These are phyloP conservation scores for Crithidia thermophila DNA, from an alignment of 208 protist species.

Conservation along the genomic window DNA sequence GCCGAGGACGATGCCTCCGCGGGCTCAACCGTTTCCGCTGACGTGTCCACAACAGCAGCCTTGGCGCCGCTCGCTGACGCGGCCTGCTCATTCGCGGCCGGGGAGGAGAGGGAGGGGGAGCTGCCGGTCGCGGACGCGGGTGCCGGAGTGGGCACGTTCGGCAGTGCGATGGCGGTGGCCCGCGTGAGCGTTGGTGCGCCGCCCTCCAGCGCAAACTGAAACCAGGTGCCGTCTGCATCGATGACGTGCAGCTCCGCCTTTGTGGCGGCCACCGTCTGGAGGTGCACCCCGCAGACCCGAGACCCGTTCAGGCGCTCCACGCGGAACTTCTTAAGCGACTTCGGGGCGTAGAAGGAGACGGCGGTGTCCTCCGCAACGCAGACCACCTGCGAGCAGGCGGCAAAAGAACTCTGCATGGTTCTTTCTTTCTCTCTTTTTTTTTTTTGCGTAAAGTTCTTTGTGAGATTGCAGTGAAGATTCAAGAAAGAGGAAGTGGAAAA, in stretches of 20 bases:
- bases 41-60: neutral
- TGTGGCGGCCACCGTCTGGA: conserved; percentile 14
- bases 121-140: neutral
- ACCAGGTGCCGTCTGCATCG: conserved; percentile 75
- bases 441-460: neutral
- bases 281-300: conserved; percentile 66
- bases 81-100: neutral
- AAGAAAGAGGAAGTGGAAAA: conserved; percentile 3
- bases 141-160: neutral
- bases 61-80: neutral
- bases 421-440: conserved; percentile 9
- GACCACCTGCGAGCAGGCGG: conserved; percentile 68
- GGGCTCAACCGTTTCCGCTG: neutral
- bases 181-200: conserved; percentile 19
- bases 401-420: conserved; percentile 57
- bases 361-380: conserved; percentile 84
- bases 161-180: conserved; percentile 20
- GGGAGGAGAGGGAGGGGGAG: no score
- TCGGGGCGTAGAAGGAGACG: conserved; percentile 79
- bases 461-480: neutral
- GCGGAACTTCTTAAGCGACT: conserved; percentile 83
- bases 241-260: conserved; percentile 67
- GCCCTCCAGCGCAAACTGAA: conserved; percentile 51
- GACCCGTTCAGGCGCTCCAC: conserved; percentile 78
- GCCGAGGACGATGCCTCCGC: neutral